phyloP scores from a whole-genome alignment of 1,284 basidiomycete species.

The Fistulina hepatica region DNA sequence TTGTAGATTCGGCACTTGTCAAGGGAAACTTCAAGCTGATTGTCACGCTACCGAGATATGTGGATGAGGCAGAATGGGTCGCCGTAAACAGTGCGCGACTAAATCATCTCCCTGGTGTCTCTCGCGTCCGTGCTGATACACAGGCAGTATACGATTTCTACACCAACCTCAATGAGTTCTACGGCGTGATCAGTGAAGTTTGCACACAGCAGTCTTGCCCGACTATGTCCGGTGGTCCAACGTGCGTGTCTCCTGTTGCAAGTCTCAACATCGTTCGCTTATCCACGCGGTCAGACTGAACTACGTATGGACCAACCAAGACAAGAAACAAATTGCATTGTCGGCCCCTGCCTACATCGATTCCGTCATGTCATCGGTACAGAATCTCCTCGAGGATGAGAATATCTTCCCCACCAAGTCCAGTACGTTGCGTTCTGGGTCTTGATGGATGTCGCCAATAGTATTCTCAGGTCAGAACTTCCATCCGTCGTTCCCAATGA shows the following conservation, averaged over 20 bases:
- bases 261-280: not conserved
- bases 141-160: conserved; percentile 86
- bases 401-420: conserved; percentile 93
- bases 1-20: conserved; percentile 90
- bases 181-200: conserved; percentile 88
- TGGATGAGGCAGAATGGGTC: conserved; percentile 96
- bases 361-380: conserved; percentile 97
- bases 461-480: conserved; percentile 71
- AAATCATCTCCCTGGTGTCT: conserved; percentile 1
- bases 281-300: conserved; percentile 52
- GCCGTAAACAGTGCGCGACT: conserved; percentile 80
- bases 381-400: conserved; percentile 91
- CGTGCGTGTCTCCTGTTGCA: conserved; percentile 39
- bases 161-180: conserved; percentile 96
- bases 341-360: conserved; percentile 99
- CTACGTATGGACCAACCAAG: conserved; percentile 93
- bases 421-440: conserved; percentile 38
- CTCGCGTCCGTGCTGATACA: not conserved
- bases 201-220: conserved; percentile 88
- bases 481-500: conserved; percentile 75
- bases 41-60: conserved; percentile 91
- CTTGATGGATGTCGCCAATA: not conserved
- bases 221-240: conserved; percentile 84
- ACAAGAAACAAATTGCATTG: conserved; percentile 81
- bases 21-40: conserved; percentile 99